Evolutionary conservation across 805 yeast genomes (phyloP).

Genomic region (Hanseniaspora jakobsenii): DNA sequence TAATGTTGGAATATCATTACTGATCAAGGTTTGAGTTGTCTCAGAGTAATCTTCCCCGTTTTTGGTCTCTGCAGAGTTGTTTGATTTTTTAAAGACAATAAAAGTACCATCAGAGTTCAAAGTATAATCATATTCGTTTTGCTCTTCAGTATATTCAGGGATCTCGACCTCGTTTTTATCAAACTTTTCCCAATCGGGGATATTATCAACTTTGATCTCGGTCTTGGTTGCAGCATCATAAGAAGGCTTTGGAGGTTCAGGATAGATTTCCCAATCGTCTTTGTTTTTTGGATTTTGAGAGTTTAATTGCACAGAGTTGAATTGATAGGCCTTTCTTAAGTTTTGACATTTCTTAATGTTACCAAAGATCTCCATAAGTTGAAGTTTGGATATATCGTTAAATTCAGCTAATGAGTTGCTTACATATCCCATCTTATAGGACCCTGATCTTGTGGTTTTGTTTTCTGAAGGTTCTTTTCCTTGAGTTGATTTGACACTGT

Average conservation of each 20-base stretch:
- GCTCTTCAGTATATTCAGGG: slow-evolving; percentile 27
- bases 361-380: slow-evolving; percentile 49
- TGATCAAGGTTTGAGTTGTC: slow-evolving; percentile 31
- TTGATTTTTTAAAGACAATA: slow-evolving; percentile 35
- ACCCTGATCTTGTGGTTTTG: slow-evolving; percentile 1
- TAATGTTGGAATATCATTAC: slow-evolving; percentile 58
- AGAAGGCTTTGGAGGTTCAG: slow-evolving; percentile 87
- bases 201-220: slow-evolving; percentile 32
- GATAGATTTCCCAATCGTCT: slow-evolving; percentile 68
- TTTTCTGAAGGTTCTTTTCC: slow-evolving; percentile 28
- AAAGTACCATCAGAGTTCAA: slow-evolving; percentile 56
- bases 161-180: slow-evolving; percentile 33
- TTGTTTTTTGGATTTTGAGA: slow-evolving; percentile 74
- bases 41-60: slow-evolving; percentile 22
- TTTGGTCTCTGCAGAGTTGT: no score
- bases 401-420: slow-evolving; percentile 9
- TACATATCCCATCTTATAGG: slow-evolving; percentile 11
- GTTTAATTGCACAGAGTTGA: slow-evolving; percentile 58
- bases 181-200: slow-evolving; percentile 35
- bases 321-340: slow-evolving; percentile 64
- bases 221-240: slow-evolving; percentile 54
- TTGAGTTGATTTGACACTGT: slow-evolving; percentile 34
- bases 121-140: slow-evolving; percentile 44
- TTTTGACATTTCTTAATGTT: slow-evolving; percentile 57
- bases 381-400: slow-evolving; percentile 50